phyloP scores from a whole-genome alignment of 1,284 basidiomycete genomes.

The Rhodotorula sp. region DNA sequence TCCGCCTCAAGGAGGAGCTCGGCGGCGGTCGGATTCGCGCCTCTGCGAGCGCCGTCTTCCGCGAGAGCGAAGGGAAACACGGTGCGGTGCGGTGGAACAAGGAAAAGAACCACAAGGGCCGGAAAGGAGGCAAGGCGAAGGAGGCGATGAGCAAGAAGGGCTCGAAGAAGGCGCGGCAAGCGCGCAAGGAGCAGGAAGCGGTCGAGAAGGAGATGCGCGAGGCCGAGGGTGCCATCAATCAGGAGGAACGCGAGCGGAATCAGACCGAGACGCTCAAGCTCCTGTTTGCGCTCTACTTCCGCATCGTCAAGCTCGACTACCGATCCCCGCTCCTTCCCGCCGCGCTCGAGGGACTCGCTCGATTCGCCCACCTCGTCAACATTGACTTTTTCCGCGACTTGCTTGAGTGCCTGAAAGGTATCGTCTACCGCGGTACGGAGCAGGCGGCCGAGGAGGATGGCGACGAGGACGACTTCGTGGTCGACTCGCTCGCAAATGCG shows the following conservation, averaged over 20 bases:
- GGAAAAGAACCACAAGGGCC: slow-evolving; percentile 58
- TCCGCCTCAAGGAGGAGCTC: slow-evolving; percentile 86
- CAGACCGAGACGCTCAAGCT: slow-evolving; percentile 98
- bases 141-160: slow-evolving; percentile 52
- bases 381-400: slow-evolving; percentile 98
- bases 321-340: slow-evolving; percentile 79
- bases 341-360: slow-evolving; percentile 86
- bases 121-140: slow-evolving; percentile 55
- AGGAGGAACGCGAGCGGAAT: slow-evolving; percentile 79
- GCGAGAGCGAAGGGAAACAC: slow-evolving; percentile 58
- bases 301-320: slow-evolving; percentile 78
- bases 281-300: slow-evolving; percentile 96
- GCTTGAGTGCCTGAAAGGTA: slow-evolving; percentile 77
- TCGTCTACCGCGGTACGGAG: slow-evolving; percentile 58
- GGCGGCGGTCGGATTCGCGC: slow-evolving; percentile 62
- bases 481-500: slow-evolving; percentile 7
- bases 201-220: slow-evolving; percentile 87
- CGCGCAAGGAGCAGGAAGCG: slow-evolving; percentile 75
- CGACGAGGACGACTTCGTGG: slow-evolving; percentile 53
- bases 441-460: slow-evolving; percentile 47
- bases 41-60: slow-evolving; percentile 57
- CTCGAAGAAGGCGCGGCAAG: slow-evolving; percentile 83
- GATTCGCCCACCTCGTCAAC: slow-evolving; percentile 94
- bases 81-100: slow-evolving; percentile 56
- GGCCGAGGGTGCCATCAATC: slow-evolving; percentile 90